These are phyloP conservation scores for Mycena alexandri DNA, from an alignment of 768 basidiomycete genomes.

Conservation along the genomic window DNA sequence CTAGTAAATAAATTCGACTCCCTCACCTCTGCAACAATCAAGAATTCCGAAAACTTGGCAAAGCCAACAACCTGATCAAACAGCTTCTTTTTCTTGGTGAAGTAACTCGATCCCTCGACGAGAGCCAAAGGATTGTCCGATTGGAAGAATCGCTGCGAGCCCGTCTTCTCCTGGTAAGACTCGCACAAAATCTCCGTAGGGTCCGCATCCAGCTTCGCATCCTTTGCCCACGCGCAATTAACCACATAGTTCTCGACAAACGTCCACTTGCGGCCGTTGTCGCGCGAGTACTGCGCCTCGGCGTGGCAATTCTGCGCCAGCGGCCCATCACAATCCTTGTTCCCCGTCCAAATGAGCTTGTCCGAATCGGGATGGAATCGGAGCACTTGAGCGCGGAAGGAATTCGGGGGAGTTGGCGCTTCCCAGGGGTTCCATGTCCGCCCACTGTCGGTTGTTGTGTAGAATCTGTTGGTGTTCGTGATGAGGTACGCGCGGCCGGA, in stretches of 20 bases:
- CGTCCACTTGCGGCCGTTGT: constrained; percentile 85
- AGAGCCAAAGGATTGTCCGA: constrained; percentile 79
- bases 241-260: constrained; percentile 87
- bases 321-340: constrained; percentile 68
- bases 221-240: constrained; percentile 93
- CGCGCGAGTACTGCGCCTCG: constrained; percentile 77
- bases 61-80: constrained; percentile 95
- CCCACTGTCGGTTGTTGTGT: constrained; percentile 89
- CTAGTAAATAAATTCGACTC: neutral
- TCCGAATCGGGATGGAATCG: constrained; percentile 92
- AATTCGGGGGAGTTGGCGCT: constrained; percentile 82
- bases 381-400: constrained; percentile 79
- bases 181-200: constrained; percentile 94
- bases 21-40: constrained; percentile 93
- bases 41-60: constrained; percentile 96
- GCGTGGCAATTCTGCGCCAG: constrained; percentile 70
- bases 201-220: constrained; percentile 83
- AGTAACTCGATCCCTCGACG: constrained; percentile 83
- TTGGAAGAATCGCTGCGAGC: constrained; percentile 74
- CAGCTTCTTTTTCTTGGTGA: constrained; percentile 74
- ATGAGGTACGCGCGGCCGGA: constrained; percentile 91
- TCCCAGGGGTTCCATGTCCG: constrained; percentile 69
- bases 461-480: constrained; percentile 73
- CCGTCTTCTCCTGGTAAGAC: constrained; percentile 84
- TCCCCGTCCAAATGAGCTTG: constrained; percentile 90